These are phyloP conservation scores for Aspergillus terreus DNA, from an alignment of 2,329 filamentous ascomycete genomes.

Conservation along the genomic window DNA sequence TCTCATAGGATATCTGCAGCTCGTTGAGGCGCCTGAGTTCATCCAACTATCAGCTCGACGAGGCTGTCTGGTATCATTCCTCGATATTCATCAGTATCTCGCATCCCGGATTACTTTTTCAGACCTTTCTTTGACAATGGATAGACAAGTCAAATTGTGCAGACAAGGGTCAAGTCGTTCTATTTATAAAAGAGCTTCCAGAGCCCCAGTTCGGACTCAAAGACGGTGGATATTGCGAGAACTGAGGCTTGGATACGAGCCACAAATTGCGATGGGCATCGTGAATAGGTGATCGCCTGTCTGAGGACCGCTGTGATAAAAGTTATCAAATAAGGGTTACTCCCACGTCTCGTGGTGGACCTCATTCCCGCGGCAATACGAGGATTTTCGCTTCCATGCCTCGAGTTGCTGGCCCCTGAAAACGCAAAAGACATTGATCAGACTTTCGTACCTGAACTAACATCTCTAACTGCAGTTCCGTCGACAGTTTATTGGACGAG, in stretches of 20 bases:
- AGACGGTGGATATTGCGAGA: not conserved
- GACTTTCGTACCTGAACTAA: constrained; percentile 1
- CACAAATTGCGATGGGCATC: not conserved
- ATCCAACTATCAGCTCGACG: too few species aligned
- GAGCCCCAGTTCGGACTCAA: not conserved
- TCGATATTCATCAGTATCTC: too few species aligned
- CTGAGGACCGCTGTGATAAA: not conserved
- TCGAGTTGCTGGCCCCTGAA: not conserved
- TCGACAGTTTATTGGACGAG: too few species aligned
- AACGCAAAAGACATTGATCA: not conserved
- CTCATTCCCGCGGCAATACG: not conserved
- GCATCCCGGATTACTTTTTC: too few species aligned
- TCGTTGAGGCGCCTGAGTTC: too few species aligned
- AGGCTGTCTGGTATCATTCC: too few species aligned
- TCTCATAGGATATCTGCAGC: too few species aligned
- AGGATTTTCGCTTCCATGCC: not conserved
- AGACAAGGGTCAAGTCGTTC: too few species aligned
- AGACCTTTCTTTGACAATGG: too few species aligned
- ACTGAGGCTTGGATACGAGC: not conserved
- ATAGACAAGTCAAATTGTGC: too few species aligned
- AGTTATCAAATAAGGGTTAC: not conserved
- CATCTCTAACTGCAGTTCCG: too few species aligned
- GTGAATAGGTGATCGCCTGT: not conserved
- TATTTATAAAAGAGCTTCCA: too few species aligned
- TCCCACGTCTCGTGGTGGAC: not conserved